A percentile compares a stretch with the other conserved stretches of the same genome.
Conservation (phyloP, 163 green algal species). For the Trebouxia gelatinosa region DNA sequence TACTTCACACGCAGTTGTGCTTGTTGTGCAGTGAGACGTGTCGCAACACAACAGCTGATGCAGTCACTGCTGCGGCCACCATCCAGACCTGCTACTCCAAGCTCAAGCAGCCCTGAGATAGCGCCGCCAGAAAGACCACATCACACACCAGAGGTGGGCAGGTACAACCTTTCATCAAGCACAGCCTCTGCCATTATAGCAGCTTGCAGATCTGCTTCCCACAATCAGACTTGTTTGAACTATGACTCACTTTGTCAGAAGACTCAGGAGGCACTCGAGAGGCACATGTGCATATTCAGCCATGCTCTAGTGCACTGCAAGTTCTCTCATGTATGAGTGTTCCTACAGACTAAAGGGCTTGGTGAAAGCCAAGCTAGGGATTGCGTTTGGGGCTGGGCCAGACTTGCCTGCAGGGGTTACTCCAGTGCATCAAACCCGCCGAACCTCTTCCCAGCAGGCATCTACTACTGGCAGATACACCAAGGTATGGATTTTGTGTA, state of each 20-base stretch:
- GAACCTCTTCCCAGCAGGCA: neutral
- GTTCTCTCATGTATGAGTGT: no score
- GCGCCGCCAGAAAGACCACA: no score
- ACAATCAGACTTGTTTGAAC: neutral
- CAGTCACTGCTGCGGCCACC: no score
- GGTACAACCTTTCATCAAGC: slow-evolving; percentile 1
- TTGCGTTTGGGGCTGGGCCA: slow-evolving; percentile 17
- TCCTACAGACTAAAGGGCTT: neutral
- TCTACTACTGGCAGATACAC: slow-evolving; percentile 1
- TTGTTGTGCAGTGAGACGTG: no score
- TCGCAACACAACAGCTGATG: no score
- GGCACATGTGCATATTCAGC: no score
- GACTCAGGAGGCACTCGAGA: no score
- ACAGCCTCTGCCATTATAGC: neutral
- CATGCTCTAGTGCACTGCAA: no score
- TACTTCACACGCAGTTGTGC: no score
- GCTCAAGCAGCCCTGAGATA: no score
- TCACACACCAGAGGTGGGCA: slow-evolving; percentile 14
- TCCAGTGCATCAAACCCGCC: neutral
- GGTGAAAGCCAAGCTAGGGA: slow-evolving; percentile 7
- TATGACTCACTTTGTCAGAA: neutral
- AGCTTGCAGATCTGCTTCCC: neutral
- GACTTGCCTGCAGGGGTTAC: slow-evolving; percentile 11
- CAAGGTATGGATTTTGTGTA: no score
- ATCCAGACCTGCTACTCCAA: no score